Base-by-base conservation (phyloP, 208 protist genomes). In the Phytomonas francai region DNA sequence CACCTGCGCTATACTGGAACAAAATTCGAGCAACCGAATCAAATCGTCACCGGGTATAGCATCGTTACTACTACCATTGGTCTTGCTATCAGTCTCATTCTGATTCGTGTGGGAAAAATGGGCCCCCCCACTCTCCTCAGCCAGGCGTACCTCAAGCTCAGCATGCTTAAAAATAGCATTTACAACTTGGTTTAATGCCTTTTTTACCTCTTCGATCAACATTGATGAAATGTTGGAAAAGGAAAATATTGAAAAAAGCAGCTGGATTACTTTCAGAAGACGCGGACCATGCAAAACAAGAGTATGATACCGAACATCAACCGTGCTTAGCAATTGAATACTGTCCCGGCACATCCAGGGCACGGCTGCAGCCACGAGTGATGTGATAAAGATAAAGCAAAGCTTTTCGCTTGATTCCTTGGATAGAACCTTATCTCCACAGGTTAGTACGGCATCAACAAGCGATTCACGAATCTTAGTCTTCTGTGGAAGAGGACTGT, bases 161-260 rank as follows among this genome's bases (percentile, higher is more conserved):
- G 82, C 72, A 36, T 78, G 78, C 65, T 85, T 86, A 12, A 84
- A 82, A 32, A 91, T 70, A 19, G 83, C 81, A 30, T 84, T 85
- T 0, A 80, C 71, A 57, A 88, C 71, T 32, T 65, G 57, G 36
- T 85, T 79, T 16, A 93, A 54, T 6, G 78, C 74, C 19, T 73
- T 87, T 59, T 77, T 80, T 32, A 77, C 68, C 62, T 83, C 79
- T 27, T 90, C 81, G 9, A 81, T 59, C 6, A 87, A 68, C 2
- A 83, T 67, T 0, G 74, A 64, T 60, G 79, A 83, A 7, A 77
- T 22, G 33, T 73, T 71, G 27, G 72, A 74, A 33, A 75, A 68
- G 34, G 74, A 67, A 56, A 89, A 74, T 49, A 80, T 67, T 30
- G 58, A 64, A 70, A 89, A 86, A 31, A 93, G 78, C 5, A 82